Evolutionary conservation across 768 basidiomycete species (phyloP).

Genomic region (Leccinum sublutescens): DNA sequence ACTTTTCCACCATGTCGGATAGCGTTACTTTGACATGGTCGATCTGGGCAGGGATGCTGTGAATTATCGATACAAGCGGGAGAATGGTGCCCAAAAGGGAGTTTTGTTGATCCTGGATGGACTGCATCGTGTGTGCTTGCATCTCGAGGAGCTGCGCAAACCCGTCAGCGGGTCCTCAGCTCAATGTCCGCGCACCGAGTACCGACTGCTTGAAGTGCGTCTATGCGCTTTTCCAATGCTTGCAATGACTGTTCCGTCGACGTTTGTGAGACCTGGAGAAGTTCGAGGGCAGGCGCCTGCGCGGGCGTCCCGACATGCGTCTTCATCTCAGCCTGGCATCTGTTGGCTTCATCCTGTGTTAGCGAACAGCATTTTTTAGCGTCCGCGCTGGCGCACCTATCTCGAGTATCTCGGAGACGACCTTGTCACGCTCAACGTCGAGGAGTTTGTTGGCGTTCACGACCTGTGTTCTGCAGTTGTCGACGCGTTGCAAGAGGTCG

Average conservation of each 20-base stretch:
- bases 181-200: slow-evolving; percentile 23
- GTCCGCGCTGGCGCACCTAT: background rate
- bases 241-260: slow-evolving; percentile 41
- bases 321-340: slow-evolving; percentile 61
- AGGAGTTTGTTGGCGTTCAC: slow-evolving; percentile 54
- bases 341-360: slow-evolving; percentile 52
- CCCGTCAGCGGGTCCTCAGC: slow-evolving; percentile 15
- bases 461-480: slow-evolving; percentile 54
- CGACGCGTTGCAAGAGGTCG: slow-evolving; percentile 47
- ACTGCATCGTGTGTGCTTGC: slow-evolving; percentile 55
- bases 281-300: slow-evolving; percentile 42
- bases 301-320: slow-evolving; percentile 56
- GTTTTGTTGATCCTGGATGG: slow-evolving; percentile 43
- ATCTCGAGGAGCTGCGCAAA: slow-evolving; percentile 46
- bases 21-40: slow-evolving; percentile 24
- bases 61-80: slow-evolving; percentile 60
- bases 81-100: slow-evolving; percentile 44
- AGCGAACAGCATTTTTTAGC: slow-evolving; percentile 7
- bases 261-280: slow-evolving; percentile 39
- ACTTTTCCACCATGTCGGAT: slow-evolving; percentile 18
- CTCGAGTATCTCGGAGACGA: slow-evolving; percentile 47
- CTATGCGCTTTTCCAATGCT: slow-evolving; percentile 52
- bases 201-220: slow-evolving; percentile 52
- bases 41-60: slow-evolving; percentile 58
- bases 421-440: slow-evolving; percentile 55